Evolutionary conservation across 108 stramenopile genomes (phyloP).

Genomic region (Thalassiosira profunda): DNA sequence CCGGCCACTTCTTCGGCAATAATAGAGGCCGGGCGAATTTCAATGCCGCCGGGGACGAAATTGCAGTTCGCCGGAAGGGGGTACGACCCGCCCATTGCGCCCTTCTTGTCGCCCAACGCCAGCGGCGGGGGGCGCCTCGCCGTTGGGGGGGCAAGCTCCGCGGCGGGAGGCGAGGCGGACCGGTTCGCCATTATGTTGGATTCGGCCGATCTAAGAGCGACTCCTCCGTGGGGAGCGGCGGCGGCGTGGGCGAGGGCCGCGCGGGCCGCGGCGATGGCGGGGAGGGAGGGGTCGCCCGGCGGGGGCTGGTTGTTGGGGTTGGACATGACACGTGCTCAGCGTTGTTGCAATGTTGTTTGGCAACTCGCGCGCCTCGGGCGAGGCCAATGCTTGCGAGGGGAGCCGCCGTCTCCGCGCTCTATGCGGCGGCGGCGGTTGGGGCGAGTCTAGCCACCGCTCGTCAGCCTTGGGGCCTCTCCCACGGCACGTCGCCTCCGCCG

Average conservation of each 20-base stretch:
- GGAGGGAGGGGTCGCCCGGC: neutral
- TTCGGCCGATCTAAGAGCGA: neutral
- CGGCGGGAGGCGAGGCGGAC: neutral
- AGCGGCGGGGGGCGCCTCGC: neutral
- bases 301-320: too few species aligned
- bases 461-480: too few species aligned
- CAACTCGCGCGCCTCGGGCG: too few species aligned
- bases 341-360: too few species aligned
- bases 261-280: constrained; percentile 17
- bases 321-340: too few species aligned
- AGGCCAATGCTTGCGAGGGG: too few species aligned
- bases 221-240: neutral
- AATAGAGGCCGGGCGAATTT: neutral
- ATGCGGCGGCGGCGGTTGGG: too few species aligned
- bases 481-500: too few species aligned
- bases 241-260: constrained; percentile 4
- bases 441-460: too few species aligned
- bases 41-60: constrained; percentile 76
- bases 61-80: constrained; percentile 79
- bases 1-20: too few species aligned
- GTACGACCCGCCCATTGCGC: constrained; percentile 29
- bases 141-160: neutral
- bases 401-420: too few species aligned
- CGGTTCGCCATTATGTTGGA: constrained; percentile 36
- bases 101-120: neutral